Evolutionary conservation across 768 basidiomycete species (phyloP).

Genomic region (Termitomyces sp.): DNA sequence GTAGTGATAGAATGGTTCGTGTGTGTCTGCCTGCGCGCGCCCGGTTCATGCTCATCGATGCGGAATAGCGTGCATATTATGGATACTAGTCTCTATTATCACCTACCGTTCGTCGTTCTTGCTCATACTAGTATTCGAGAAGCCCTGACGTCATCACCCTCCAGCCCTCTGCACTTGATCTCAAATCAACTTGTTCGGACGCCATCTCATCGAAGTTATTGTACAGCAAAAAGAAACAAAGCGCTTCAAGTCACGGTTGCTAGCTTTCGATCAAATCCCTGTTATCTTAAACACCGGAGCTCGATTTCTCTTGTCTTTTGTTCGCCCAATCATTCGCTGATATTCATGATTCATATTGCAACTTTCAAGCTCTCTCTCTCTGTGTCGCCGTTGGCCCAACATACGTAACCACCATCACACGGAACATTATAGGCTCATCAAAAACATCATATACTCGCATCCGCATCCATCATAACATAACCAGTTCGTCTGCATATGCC

Average conservation of each 20-base stretch:
- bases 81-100: not conserved
- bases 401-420: not conserved
- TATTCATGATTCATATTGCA: not conserved
- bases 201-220: not conserved
- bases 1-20: conserved; percentile 1
- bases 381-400: not conserved
- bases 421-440: not conserved
- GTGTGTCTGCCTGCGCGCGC: not conserved
- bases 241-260: not conserved
- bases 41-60: not conserved
- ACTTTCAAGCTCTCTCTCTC: not conserved
- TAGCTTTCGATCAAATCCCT: not conserved
- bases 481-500: too few relatives aligned
- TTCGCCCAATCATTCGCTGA: not conserved
- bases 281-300: not conserved
- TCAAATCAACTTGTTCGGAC: not conserved
- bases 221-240: not conserved
- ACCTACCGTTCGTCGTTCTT: not conserved
- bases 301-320: not conserved
- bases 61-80: not conserved
- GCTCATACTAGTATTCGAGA: too few relatives aligned
- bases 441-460: not conserved
- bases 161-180: not conserved
- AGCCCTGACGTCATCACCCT: not conserved
- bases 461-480: too few relatives aligned